A percentile compares a stretch with the other conserved stretches of the same genome.
These are phyloP conservation scores for Guyanaporus albipodus DNA, from an alignment of 768 basidiomycete species.

Conservation along the genomic window DNA sequence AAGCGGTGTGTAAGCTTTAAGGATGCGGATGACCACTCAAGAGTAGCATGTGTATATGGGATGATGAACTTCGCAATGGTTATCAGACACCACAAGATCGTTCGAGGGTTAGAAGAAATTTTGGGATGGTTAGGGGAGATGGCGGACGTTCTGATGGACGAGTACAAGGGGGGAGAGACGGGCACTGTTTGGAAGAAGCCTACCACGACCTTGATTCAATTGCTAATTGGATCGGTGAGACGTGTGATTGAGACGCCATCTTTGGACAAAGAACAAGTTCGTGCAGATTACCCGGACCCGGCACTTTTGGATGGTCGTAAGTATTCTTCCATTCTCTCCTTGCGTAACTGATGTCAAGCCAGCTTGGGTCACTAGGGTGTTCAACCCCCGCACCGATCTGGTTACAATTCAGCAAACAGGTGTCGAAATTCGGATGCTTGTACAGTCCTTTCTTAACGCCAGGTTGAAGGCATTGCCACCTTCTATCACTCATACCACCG, in stretches of 20 bases:
- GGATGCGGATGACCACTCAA: slow-evolving; percentile 58
- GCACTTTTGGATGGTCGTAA: slow-evolving; percentile 52
- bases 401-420: slow-evolving; percentile 40
- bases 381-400: slow-evolving; percentile 44
- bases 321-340: slow-evolving; percentile 16
- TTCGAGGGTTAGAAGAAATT: slow-evolving; percentile 44
- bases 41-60: slow-evolving; percentile 71
- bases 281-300: slow-evolving; percentile 56
- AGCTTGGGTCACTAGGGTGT: slow-evolving; percentile 59
- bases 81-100: slow-evolving; percentile 48
- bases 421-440: slow-evolving; percentile 51
- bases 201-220: slow-evolving; percentile 40
- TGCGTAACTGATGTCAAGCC: slow-evolving; percentile 8
- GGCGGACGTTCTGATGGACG: slow-evolving; percentile 47
- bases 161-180: slow-evolving; percentile 39
- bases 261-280: slow-evolving; percentile 35
- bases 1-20: slow-evolving; percentile 64
- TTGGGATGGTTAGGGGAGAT: slow-evolving; percentile 66
- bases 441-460: slow-evolving; percentile 59
- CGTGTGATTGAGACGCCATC: slow-evolving; percentile 43
- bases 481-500: slow-evolving; percentile 28
- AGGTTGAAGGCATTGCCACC: slow-evolving; percentile 46
- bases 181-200: slow-evolving; percentile 21
- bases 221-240: slow-evolving; percentile 56
- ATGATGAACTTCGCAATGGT: slow-evolving; percentile 67